Evolutionary conservation across 1,284 basidiomycete species (phyloP).

Genomic region (Moesziomyces globuligerus): DNA sequence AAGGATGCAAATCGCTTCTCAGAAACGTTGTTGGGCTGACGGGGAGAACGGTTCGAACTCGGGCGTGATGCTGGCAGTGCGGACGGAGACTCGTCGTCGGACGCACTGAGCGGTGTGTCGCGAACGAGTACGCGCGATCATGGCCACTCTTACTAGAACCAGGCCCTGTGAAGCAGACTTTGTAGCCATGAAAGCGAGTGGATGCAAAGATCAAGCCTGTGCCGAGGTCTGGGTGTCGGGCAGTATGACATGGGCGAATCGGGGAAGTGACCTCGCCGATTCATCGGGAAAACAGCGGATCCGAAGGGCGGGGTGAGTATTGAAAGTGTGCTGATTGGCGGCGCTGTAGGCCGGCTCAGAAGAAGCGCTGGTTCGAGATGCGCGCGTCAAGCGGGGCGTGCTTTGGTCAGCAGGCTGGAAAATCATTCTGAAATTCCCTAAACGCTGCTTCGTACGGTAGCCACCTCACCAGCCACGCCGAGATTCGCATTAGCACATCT

Average conservation of each 20-base stretch:
- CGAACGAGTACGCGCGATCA: neutral
- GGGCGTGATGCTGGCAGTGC: neutral
- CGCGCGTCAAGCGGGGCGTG: constrained; percentile 16
- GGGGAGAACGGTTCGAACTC: neutral
- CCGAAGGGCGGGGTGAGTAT: constrained; percentile 27
- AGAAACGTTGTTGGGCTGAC: no score
- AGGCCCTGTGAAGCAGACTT: neutral
- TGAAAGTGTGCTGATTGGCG: constrained; percentile 30
- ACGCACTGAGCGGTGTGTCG: constrained; percentile 13
- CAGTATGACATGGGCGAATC: no score
- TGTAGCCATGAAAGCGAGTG: neutral
- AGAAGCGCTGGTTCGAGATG: no score
- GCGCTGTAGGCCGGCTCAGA: no score
- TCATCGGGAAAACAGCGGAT: constrained; percentile 10
- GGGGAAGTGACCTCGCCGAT: no score
- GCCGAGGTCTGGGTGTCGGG: no score
- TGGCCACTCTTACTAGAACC: constrained; percentile 4
- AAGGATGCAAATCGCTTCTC: no score
- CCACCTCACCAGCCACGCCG: no score
- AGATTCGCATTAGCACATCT: constrained; percentile 29
- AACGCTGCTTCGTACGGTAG: constrained; percentile 24
- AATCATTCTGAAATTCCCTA: constrained; percentile 5
- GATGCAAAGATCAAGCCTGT: neutral
- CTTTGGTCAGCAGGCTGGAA: constrained; percentile 37
- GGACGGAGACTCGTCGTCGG: constrained; percentile 30